Percentiles rank a stretch among this genome's conserved stretches.
Evolutionary conservation across 2,329 filamentous ascomycete genomes (phyloP).

Genomic region (Calonectria hongkongensis): DNA sequence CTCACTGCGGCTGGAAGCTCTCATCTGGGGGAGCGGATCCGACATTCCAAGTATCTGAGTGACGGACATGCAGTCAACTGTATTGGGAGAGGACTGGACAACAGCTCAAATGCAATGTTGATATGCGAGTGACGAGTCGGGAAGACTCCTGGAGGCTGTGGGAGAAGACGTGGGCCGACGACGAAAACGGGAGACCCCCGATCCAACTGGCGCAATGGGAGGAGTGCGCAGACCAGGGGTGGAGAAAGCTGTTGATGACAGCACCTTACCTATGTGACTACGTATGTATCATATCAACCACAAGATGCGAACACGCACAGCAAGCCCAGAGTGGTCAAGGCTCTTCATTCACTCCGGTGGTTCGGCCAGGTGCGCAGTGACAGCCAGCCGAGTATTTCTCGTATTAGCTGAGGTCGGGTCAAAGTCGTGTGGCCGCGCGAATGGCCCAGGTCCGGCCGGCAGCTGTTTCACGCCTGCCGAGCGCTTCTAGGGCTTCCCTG

Average conservation of each 20-base stretch:
- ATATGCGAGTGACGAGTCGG: constrained; percentile 26
- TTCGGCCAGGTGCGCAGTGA: constrained; percentile 43
- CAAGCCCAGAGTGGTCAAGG: constrained; percentile 1
- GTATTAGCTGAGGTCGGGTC: constrained; percentile 46
- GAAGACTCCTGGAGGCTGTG: constrained; percentile 22
- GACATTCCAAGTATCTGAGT: constrained; percentile 26
- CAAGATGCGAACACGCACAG: too few relatives aligned
- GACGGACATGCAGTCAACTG: constrained; percentile 19
- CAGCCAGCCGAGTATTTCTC: constrained; percentile 52
- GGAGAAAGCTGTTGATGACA: constrained; percentile 46
- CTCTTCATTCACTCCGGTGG: constrained; percentile 30
- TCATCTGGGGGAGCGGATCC: constrained; percentile 36
- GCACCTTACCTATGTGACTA: constrained; percentile 2
- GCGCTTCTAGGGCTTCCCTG: constrained; percentile 32
- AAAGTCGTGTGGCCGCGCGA: constrained; percentile 42
- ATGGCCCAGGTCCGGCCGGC: constrained; percentile 32
- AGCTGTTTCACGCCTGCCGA: constrained; percentile 42
- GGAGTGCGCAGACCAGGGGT: constrained; percentile 33
- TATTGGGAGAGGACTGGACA: constrained; percentile 12
- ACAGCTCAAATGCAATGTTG: constrained; percentile 8
- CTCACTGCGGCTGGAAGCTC: constrained; percentile 15
- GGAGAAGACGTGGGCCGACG: constrained; percentile 30
- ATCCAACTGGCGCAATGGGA: constrained; percentile 17
- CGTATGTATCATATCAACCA: too few relatives aligned
- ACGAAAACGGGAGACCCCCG: constrained; percentile 37